Evolutionary conservation across 2,329 filamentous ascomycete species (phyloP), one percentile per base, ranked within the genome.

Genomic region (Penicillium italicum): DNA sequence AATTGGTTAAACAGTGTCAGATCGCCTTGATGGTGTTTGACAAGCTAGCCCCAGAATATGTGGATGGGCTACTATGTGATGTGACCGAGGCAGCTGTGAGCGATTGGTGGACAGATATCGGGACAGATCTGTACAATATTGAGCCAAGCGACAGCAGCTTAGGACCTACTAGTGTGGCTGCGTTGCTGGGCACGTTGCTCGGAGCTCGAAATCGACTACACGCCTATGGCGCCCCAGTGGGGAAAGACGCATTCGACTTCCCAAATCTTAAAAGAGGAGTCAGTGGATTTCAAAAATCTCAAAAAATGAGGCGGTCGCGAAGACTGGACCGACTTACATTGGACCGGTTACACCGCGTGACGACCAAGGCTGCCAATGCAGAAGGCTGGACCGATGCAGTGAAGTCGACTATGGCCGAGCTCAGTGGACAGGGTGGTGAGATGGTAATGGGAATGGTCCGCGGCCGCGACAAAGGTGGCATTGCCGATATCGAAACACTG

Each of bases 41-140:
- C 51, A 91, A 92, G 70, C 78, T 97, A 6, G 87, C 90, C n/a
- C 82, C 87, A 30, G 89, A 92, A 62, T 97, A 96, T 70, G 89
- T 90, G 8, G 94, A 99, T 67, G 94, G 94, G 0, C 76, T 97
- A 24, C 82, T 99, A 3, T 99, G 94, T 71, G 94, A 99, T 75
- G 81, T 94, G 41, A 97, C 94, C 0, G 94, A 99, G 72, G 87
- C 83, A 59, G 91, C 92, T 1, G 85, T 97, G 65, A 88, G 87
- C 59, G 90, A 97, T 71, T 99, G 94, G 94, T 97, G 94, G 94
- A 87, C 89, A 1, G 90, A 96, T 66, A 88, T 97, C 57, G 94
- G 94, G 1, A 87, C 87, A 0, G 93, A 97, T 62, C 87, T 94
- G 67, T 97, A 93, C 77, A 95, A 93, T 53, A 84, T 91, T 33